These are phyloP conservation scores for Xylariaceae sp. DNA, from an alignment of 2,329 filamentous ascomycete species.

Conservation along the genomic window DNA sequence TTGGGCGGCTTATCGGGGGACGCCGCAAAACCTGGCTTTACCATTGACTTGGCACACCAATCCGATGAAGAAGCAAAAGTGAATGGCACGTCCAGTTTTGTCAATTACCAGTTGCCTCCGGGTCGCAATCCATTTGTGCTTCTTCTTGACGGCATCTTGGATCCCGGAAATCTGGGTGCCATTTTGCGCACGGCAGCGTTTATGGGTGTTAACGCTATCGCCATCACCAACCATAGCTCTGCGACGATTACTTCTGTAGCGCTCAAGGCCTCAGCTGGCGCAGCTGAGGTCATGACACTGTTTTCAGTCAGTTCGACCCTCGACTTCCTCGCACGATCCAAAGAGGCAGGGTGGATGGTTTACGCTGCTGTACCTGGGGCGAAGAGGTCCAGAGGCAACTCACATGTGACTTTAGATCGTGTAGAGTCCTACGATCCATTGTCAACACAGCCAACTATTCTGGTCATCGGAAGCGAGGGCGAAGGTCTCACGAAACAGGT, in stretches of 20 bases:
- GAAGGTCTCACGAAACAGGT: constrained; percentile 65
- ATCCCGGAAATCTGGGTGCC: constrained; percentile 86
- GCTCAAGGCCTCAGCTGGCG: constrained; percentile 84
- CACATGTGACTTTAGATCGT: constrained; percentile 45
- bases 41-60: constrained; percentile 60
- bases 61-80: constrained; percentile 68
- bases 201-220: constrained; percentile 81
- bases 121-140: constrained; percentile 66
- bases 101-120: constrained; percentile 31
- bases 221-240: constrained; percentile 68
- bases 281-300: constrained; percentile 73
- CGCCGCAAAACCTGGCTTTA: constrained; percentile 46
- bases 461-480: constrained; percentile 81
- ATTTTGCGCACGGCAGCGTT: constrained; percentile 87
- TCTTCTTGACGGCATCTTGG: constrained; percentile 70
- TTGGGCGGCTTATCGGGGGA: constrained; percentile 48
- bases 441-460: constrained; percentile 60
- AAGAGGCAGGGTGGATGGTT: constrained; percentile 71
- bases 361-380: constrained; percentile 66
- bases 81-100: constrained; percentile 62
- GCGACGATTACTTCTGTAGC: constrained; percentile 72
- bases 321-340: constrained; percentile 66
- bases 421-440: constrained; percentile 51
- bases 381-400: constrained; percentile 29
- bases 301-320: constrained; percentile 65